Conservation (phyloP, 108 stramenopile species). For the Cyclostephanos tholiformis region DNA sequence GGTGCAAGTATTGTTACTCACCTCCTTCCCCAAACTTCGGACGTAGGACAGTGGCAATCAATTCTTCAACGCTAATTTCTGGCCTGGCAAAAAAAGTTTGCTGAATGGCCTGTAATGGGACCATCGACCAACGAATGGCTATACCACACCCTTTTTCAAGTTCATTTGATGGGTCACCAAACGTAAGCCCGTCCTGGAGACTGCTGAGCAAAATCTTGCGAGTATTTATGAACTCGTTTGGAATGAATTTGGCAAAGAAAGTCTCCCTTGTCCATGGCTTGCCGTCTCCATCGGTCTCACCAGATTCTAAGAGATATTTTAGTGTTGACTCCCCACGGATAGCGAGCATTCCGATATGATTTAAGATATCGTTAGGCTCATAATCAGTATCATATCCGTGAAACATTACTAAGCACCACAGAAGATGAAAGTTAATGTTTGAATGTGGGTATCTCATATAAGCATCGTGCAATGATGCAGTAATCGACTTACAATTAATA, state of each 20-base stretch:
- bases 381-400: conserved; percentile 33
- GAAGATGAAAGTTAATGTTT: neutral
- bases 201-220: conserved; percentile 14
- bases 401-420: conserved; percentile 18
- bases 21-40: conserved; percentile 8
- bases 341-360: conserved; percentile 9
- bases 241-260: conserved; percentile 17
- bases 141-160: conserved; percentile 21
- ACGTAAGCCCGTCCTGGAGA: conserved; percentile 26
- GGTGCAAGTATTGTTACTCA: neutral
- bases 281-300: conserved; percentile 10
- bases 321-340: neutral
- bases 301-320: neutral
- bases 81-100: conserved; percentile 1
- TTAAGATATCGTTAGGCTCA: conserved; percentile 24
- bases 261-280: conserved; percentile 9
- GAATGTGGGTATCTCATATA: neutral
- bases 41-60: neutral
- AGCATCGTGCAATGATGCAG: neutral
- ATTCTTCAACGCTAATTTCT: neutral
- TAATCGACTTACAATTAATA: conserved; percentile 18
- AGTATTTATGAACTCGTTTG: conserved; percentile 14
- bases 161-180: neutral
- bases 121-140: neutral
- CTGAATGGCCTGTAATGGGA: conserved; percentile 29